A percentile compares a stretch with the other conserved stretches of the same genome.
phyloP scores from a whole-genome alignment of 1,284 basidiomycete species.

The Amylostereum areolatum region DNA sequence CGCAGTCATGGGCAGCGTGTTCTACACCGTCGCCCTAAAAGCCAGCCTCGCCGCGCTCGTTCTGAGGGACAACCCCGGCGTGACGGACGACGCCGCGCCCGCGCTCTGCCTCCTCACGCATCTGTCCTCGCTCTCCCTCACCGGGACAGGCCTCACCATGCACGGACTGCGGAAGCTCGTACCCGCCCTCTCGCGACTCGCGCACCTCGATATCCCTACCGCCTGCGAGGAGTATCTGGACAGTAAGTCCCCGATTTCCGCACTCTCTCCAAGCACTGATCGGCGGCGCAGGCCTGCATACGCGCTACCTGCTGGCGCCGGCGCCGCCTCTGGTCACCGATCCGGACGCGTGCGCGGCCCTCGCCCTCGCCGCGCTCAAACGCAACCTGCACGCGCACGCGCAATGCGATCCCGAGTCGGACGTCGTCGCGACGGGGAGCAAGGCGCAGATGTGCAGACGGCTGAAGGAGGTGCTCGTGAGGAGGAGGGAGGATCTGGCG shows the following conservation, averaged over 20 bases:
- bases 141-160: slow-evolving; percentile 50
- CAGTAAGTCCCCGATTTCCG: slow-evolving; percentile 36
- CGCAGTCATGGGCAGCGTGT: slow-evolving; percentile 34
- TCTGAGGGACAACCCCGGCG: slow-evolving; percentile 41
- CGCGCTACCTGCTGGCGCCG: slow-evolving; percentile 41
- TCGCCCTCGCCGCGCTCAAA: slow-evolving; percentile 42
- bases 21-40: slow-evolving; percentile 49
- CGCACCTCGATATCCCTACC: slow-evolving; percentile 48
- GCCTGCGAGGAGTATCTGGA: slow-evolving; percentile 48
- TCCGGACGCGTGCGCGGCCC: slow-evolving; percentile 31
- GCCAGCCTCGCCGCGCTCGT: slow-evolving; percentile 44
- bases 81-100: slow-evolving; percentile 51
- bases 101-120: slow-evolving; percentile 42
- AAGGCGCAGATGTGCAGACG: not conserved
- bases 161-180: slow-evolving; percentile 49
- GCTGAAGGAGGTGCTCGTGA: not conserved
- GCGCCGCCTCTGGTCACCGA: slow-evolving; percentile 43
- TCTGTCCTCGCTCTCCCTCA: slow-evolving; percentile 43
- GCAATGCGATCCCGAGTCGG: slow-evolving; percentile 16
- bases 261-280: not conserved
- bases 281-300: slow-evolving; percentile 31
- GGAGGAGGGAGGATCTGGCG: not conserved
- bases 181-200: slow-evolving; percentile 21
- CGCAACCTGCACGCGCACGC: slow-evolving; percentile 51
- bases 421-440: not conserved